Evolutionary conservation across 345 rosid genomes (phyloP).

Genomic region (Gossypium stocksii): DNA sequence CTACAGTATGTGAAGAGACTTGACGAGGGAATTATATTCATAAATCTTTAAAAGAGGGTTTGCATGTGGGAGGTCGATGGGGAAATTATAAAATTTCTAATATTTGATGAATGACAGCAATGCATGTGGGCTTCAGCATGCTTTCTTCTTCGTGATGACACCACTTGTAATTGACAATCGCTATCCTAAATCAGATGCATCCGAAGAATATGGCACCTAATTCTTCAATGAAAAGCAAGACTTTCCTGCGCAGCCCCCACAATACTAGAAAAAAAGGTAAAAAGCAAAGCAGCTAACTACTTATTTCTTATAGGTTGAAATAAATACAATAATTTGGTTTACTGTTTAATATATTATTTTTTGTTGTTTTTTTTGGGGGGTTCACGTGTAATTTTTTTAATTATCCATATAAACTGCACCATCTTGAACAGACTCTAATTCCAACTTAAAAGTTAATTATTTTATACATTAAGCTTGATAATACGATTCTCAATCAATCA

Average conservation of each 20-base stretch:
- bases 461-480: too few species aligned
- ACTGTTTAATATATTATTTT: too few species aligned
- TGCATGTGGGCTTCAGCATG: neutral
- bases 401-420: neutral
- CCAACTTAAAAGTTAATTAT: too few species aligned
- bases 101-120: neutral
- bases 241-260: neutral
- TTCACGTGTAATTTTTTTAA: neutral
- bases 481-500: neutral
- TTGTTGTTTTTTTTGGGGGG: too few species aligned
- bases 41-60: neutral
- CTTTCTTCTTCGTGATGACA: neutral
- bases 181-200: conserved; percentile 1
- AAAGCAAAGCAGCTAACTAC: neutral
- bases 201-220: conserved; percentile 8
- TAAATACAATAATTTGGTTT: neutral
- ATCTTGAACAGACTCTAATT: too few species aligned
- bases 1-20: neutral
- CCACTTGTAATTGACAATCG: neutral
- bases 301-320: neutral
- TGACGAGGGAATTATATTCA: neutral
- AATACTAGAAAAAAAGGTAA: neutral
- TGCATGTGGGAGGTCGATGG: neutral
- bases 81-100: neutral
- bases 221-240: neutral